phyloP scores from a whole-genome alignment of 2,329 filamentous ascomycete species.

The Arthrobotrys iridis region DNA sequence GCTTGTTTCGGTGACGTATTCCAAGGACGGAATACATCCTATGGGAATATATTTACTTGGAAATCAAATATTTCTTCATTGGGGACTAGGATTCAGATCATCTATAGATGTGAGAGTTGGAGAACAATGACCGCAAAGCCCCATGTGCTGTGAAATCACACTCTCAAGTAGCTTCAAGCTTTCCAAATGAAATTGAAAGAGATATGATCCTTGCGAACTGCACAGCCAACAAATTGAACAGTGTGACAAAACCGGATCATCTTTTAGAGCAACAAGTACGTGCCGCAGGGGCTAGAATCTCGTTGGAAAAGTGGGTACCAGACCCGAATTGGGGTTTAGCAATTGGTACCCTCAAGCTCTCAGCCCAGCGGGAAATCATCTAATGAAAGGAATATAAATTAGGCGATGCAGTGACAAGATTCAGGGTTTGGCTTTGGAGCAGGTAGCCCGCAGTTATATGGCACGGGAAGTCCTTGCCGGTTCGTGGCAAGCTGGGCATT shows the following conservation, averaged over 20 bases:
- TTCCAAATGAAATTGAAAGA: background rate
- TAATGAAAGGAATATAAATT: background rate
- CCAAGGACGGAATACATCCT: no score
- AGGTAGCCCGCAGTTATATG: background rate
- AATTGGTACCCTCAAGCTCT: background rate
- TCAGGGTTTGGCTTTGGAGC: background rate
- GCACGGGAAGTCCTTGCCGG: background rate
- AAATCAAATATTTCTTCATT: background rate
- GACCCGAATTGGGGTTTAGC: background rate
- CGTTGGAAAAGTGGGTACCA: background rate
- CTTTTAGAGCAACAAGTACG: background rate
- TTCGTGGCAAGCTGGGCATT: background rate
- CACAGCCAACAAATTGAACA: slow-evolving; percentile 12
- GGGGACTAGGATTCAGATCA: background rate
- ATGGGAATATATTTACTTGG: background rate
- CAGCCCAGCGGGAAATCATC: background rate
- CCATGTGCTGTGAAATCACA: slow-evolving; percentile 8
- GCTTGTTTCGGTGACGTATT: no score
- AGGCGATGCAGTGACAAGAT: background rate
- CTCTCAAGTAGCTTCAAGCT: background rate
- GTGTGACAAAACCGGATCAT: background rate
- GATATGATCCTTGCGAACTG: background rate
- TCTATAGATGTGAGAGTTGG: background rate
- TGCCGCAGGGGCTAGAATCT: background rate
- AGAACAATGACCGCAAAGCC: slow-evolving; percentile 11